These are phyloP conservation scores for Huntiella omanensis DNA, from an alignment of 2,329 filamentous ascomycete genomes.

Conservation along the genomic window DNA sequence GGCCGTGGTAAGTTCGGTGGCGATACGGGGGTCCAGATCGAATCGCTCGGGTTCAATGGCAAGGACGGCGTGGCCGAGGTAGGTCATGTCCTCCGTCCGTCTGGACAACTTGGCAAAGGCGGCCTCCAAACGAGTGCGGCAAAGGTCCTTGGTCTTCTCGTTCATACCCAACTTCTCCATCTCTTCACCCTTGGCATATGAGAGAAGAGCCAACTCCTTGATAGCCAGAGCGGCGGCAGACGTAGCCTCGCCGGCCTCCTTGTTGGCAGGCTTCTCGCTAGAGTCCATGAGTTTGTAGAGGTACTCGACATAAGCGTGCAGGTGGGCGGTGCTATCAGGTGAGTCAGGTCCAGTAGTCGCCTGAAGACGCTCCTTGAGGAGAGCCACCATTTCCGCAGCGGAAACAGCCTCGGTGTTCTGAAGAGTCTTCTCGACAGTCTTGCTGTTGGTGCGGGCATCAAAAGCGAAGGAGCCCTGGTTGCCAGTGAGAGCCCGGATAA, in stretches of 20 bases:
- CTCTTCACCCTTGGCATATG: slow-evolving; percentile 30
- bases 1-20: slow-evolving; percentile 32
- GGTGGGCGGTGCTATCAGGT: slow-evolving; percentile 12
- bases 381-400: slow-evolving; percentile 31
- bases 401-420: slow-evolving; percentile 38
- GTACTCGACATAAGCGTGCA: slow-evolving; percentile 34
- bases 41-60: slow-evolving; percentile 33
- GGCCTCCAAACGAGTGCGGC: slow-evolving; percentile 37
- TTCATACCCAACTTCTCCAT: slow-evolving; percentile 27
- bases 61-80: slow-evolving; percentile 34
- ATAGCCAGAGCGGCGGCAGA: slow-evolving; percentile 23
- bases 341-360: slow-evolving; percentile 8
- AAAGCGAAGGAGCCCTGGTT: slow-evolving; percentile 58
- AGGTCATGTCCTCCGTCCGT: slow-evolving; percentile 31
- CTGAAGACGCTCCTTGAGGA: slow-evolving; percentile 26
- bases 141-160: slow-evolving; percentile 32
- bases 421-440: slow-evolving; percentile 61
- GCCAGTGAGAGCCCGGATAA: slow-evolving; percentile 50
- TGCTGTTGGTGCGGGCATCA: slow-evolving; percentile 69
- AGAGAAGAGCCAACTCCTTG: slow-evolving; percentile 33
- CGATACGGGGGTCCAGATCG: slow-evolving; percentile 35
- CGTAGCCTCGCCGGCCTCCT: slow-evolving; percentile 17
- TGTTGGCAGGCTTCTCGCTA: slow-evolving; percentile 16
- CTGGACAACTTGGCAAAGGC: slow-evolving; percentile 39
- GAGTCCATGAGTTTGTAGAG: slow-evolving; percentile 32